Evolutionary conservation across 805 yeast genomes (phyloP).

Genomic region (Zygotorulaspora chibaensis): DNA sequence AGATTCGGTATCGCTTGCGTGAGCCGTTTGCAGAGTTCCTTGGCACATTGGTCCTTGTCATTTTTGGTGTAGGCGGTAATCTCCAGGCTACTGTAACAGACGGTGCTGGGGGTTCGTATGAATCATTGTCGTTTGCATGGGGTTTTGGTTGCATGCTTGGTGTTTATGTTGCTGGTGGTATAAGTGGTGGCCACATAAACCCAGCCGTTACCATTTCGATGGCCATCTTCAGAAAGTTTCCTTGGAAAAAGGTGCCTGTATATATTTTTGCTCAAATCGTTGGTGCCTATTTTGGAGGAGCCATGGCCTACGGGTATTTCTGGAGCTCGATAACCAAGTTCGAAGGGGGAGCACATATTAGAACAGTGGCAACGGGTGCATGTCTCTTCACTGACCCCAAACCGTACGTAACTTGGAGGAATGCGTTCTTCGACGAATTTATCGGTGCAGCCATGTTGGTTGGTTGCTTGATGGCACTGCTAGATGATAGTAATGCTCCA

Average conservation of each 20-base stretch:
- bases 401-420: conserved; percentile 35
- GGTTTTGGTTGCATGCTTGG: conserved; percentile 47
- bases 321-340: conserved; percentile 28
- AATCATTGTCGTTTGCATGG: conserved; percentile 41
- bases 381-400: conserved; percentile 43
- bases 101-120: conserved; percentile 36
- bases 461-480: conserved; percentile 41
- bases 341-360: conserved; percentile 16
- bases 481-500: conserved; percentile 42
- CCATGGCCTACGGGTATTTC: conserved; percentile 41
- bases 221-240: conserved; percentile 44
- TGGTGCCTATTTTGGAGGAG: conserved; percentile 44
- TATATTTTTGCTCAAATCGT: conserved; percentile 42
- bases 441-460: conserved; percentile 40
- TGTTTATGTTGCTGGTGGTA: conserved; percentile 42
- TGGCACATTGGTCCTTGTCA: conserved; percentile 40
- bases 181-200: conserved; percentile 47
- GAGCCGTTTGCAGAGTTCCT: conserved; percentile 45
- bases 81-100: conserved; percentile 39
- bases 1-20: conserved; percentile 23
- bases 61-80: conserved; percentile 44
- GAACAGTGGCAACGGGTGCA: conserved; percentile 35
- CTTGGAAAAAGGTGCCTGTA: conserved; percentile 42
- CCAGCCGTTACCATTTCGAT: conserved; percentile 44
- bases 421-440: conserved; percentile 43